Evolutionary conservation across 2,329 filamentous ascomycete species (phyloP).

Genomic region (Penicillium aurantiogriseum): DNA sequence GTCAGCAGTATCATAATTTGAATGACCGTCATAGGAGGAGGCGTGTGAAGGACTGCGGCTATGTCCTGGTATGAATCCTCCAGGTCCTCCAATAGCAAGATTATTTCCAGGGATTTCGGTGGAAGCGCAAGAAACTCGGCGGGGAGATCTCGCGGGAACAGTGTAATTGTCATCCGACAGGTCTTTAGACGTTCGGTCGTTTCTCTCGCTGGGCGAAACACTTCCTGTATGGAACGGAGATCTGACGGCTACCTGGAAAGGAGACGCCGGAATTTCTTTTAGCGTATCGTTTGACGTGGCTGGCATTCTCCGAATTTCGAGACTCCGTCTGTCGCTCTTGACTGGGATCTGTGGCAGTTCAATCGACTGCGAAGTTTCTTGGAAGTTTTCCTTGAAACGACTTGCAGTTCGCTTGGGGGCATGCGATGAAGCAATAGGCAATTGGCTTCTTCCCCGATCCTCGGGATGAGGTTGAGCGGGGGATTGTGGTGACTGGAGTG

Average conservation of each 20-base stretch:
- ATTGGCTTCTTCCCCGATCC: constrained; percentile 7
- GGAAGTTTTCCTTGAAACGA: constrained; percentile 2
- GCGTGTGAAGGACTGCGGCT: constrained; percentile 17
- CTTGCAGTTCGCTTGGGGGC: not conserved
- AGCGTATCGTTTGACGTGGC: not conserved
- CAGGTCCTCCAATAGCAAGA: not conserved
- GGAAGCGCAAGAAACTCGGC: not conserved
- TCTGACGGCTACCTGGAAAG: constrained; percentile 2
- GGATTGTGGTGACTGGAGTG: constrained; percentile 5
- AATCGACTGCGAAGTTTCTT: not conserved
- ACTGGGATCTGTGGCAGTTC: not conserved
- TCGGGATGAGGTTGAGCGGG: constrained; percentile 4
- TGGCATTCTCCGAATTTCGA: constrained; percentile 4
- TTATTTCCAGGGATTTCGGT: not conserved
- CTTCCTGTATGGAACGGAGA: constrained; percentile 9
- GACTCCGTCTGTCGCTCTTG: constrained; percentile 4
- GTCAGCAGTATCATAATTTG: constrained; percentile 36
- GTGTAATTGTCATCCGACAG: not conserved
- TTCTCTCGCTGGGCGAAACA: not conserved
- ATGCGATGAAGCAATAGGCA: not conserved
- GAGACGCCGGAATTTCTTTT: not conserved
- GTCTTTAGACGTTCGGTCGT: not conserved
- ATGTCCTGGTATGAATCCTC: constrained; percentile 3
- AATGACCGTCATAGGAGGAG: constrained; percentile 22
- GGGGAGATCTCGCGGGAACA: constrained; percentile 4